Percentiles rank a stretch among this genome's conserved stretches.
phyloP scores from a whole-genome alignment of 768 basidiomycete genomes.

The Suillus cothurnatus region DNA sequence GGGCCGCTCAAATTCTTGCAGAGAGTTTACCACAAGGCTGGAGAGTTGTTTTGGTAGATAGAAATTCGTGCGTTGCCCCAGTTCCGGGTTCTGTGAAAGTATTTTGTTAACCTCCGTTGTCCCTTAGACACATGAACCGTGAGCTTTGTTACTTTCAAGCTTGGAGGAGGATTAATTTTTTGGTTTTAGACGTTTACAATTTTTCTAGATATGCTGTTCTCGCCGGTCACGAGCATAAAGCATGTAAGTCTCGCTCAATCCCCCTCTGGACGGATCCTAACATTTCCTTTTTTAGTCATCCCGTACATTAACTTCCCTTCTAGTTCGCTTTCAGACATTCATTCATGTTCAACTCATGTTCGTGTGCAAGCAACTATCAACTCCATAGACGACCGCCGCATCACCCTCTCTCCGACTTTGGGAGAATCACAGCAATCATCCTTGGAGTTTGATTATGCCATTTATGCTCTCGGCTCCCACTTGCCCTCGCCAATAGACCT shows the following conservation, averaged over 20 bases:
- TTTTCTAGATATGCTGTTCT: slow-evolving; percentile 60
- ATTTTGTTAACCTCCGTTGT: neutral
- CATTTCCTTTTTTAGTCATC: slow-evolving; percentile 41
- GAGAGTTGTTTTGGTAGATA: slow-evolving; percentile 59
- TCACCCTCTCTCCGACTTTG: slow-evolving; percentile 27
- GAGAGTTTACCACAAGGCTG: slow-evolving; percentile 50
- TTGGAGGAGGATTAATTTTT: neutral
- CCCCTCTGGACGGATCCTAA: neutral
- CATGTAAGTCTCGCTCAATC: slow-evolving; percentile 42
- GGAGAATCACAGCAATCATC: slow-evolving; percentile 17
- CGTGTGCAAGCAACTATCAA: slow-evolving; percentile 49
- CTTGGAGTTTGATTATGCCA: slow-evolving; percentile 55
- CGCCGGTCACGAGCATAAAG: slow-evolving; percentile 65
- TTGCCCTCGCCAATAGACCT: slow-evolving; percentile 56
- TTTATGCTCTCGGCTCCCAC: slow-evolving; percentile 64
- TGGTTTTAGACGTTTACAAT: slow-evolving; percentile 51
- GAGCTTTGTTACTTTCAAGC: slow-evolving; percentile 14
- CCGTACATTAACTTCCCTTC: slow-evolving; percentile 53
- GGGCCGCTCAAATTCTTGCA: slow-evolving; percentile 52
- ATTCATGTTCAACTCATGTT: slow-evolving; percentile 25
- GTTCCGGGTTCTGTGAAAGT: neutral
- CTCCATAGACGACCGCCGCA: slow-evolving; percentile 38
- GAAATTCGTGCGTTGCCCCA: slow-evolving; percentile 51
- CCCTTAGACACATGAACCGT: slow-evolving; percentile 51
- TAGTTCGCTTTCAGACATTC: slow-evolving; percentile 16